A percentile compares a stretch with the other conserved stretches of the same genome.
phyloP scores from a whole-genome alignment of 1,284 basidiomycete species.

The Thecaphora frezii region DNA sequence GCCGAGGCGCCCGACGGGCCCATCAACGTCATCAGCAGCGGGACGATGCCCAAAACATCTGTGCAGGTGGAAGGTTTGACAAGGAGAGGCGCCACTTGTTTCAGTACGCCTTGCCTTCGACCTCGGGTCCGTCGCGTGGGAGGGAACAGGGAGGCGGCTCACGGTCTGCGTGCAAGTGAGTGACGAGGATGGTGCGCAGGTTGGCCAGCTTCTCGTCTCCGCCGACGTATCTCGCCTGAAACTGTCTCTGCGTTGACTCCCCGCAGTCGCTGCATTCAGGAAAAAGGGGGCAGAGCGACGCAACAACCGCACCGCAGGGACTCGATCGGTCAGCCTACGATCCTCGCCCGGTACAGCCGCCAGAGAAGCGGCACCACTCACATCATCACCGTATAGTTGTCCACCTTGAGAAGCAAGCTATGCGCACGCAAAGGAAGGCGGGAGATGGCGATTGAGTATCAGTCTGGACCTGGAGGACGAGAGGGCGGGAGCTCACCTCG shows the following conservation, averaged over 20 bases:
- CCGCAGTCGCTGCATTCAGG: slow-evolving; percentile 44
- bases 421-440: slow-evolving; percentile 2
- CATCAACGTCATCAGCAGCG: slow-evolving; percentile 55
- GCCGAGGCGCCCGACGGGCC: slow-evolving; percentile 29
- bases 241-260: slow-evolving; percentile 55
- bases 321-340: too few relatives aligned
- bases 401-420: slow-evolving; percentile 45
- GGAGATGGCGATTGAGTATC: not conserved
- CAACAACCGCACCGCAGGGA: too few relatives aligned
- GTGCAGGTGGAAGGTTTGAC: not conserved
- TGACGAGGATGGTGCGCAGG: slow-evolving; percentile 53
- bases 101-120: not conserved
- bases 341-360: too few relatives aligned
- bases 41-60: slow-evolving; percentile 50
- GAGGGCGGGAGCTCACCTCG: slow-evolving; percentile 18
- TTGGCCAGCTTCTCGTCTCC: slow-evolving; percentile 45
- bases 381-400: slow-evolving; percentile 48
- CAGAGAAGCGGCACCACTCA: too few relatives aligned
- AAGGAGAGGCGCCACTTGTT: not conserved
- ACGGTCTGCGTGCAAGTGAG: slow-evolving; percentile 54
- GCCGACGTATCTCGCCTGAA: slow-evolving; percentile 36
- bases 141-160: not conserved
- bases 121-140: not conserved
- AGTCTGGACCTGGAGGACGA: not conserved
- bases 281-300: not conserved